Evolutionary conservation across 805 yeast species (phyloP).

Genomic region (Candida ortonii): DNA sequence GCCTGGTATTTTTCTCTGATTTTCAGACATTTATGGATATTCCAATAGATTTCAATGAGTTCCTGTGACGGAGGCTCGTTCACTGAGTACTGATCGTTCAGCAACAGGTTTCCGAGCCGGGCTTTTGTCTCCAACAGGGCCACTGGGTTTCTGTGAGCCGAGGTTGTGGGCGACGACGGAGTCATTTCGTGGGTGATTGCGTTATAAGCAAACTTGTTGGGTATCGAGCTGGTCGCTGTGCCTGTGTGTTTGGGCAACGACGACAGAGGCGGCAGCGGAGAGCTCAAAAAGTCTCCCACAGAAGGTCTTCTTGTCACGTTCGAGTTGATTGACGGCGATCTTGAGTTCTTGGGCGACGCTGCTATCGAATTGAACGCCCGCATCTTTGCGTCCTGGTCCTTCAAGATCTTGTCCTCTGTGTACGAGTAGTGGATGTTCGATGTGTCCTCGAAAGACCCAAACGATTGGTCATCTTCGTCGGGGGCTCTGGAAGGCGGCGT

Average conservation of each 20-base stretch:
- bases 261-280: slow-evolving; percentile 38
- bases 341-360: slow-evolving; percentile 28
- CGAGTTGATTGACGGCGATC: slow-evolving; percentile 26
- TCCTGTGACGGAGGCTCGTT: slow-evolving; percentile 67
- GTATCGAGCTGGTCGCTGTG: slow-evolving; percentile 7
- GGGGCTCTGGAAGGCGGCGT: too few relatives aligned
- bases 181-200: slow-evolving; percentile 29
- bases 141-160: slow-evolving; percentile 4
- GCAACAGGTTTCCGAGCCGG: slow-evolving; percentile 45
- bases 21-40: slow-evolving; percentile 64
- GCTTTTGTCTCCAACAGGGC: slow-evolving; percentile 27
- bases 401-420: slow-evolving; percentile 60
- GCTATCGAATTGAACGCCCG: slow-evolving; percentile 52
- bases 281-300: slow-evolving; percentile 34
- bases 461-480: slow-evolving; percentile 8
- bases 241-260: slow-evolving; percentile 15
- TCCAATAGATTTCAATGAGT: slow-evolving; percentile 57
- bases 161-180: slow-evolving; percentile 14
- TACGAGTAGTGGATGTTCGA: slow-evolving; percentile 54
- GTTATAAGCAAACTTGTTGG: slow-evolving; percentile 26
- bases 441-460: slow-evolving; percentile 8
- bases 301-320: slow-evolving; percentile 32
- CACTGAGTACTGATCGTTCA: slow-evolving; percentile 45
- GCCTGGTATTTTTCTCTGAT: slow-evolving; percentile 74
- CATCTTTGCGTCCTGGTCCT: slow-evolving; percentile 65